Evolutionary conservation across 257 asterid genomes (phyloP), one percentile per base, ranked within the genome.

Genomic region (Nicotiana benthamiana): DNA sequence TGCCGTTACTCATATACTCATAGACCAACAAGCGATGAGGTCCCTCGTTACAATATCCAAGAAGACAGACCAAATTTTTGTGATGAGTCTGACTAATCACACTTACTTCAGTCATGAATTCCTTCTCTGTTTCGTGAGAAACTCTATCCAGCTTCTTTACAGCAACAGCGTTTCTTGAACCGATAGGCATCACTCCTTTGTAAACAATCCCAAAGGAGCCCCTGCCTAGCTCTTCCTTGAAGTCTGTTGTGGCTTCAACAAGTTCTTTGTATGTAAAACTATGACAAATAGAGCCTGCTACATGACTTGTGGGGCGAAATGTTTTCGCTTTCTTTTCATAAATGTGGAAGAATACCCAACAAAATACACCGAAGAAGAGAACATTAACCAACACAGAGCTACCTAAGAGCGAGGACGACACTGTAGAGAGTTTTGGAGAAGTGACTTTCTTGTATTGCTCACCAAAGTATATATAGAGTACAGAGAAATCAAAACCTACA

Each of bases 151-250:
- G 84, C 79, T 84, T 91, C 87, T 93, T 93, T 66, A 93, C 90
- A 0, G 93, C 94, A 8, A 91, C 43, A 1, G 53, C 3, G 16
- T 13, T 75, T 32, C 53, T 54, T 0, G 85, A 81, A 13, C 83
- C 79, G 3, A 12, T 63, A 1, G 51, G 72, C 30, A 84, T 26
- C 11, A 32, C 77, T 5, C 97, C 97, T 86, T 86, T 91, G 74
- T 87, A 92, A 1, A 92, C 97, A 4, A 86, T 81, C 11, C 92
- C 92, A 65, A 89, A 92, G 1, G 97, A 89, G 2, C 95, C 97
- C 61, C 91, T 84, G 4, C 95, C 97, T 34, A 88, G 32, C 66
- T 88, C 90, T 75, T 90, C 88, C 10, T 83, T 79, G 54, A 90
- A 90, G 4, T 84, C 88, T 34, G 76, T 60, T 0, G 92, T 88